Evolutionary conservation across 1,139 yeast genomes (phyloP), one percentile per base, ranked within the genome.

Genomic region (Kodamaea ohmeri): DNA sequence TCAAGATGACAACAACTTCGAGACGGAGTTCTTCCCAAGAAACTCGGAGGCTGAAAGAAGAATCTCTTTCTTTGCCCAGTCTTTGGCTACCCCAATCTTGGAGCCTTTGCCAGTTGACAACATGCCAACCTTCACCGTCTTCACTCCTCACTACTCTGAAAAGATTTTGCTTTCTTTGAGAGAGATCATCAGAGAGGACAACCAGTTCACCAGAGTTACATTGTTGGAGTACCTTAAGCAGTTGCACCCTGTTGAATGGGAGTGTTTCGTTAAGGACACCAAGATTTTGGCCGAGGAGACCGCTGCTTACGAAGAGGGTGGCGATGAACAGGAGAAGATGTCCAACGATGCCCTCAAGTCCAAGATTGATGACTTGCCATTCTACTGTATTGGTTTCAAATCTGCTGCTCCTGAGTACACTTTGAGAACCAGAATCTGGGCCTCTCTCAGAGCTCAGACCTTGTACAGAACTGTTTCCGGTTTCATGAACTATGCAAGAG

Each of bases 341-440:
- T 75, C 76, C 50, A 84, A 80, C 53, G 85, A 82, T 54, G 88
- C 73, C 73, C 76, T 86, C 62, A 87, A 87, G 70, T 79, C 86
- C 46, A 85, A 87, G 76, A 92, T 92, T 63, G 98, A 92, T 62
- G 98, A 92, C 60, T 76, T 92, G 63, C 98, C 98, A 51, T 92
- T 92, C 73, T 92, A 92, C 77, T 90, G 97, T 74, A 87, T 89
- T 66, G 98, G 98, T 75, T 92, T 92, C 85, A 92, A 92, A 71
- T 85, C 96, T 58, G 97, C 98, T 64, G 97, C 98, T 49, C 98
- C 98, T 39, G 98, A 92, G 68, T 92, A 92, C 67, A 92, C 97
- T 48, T 75, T 92, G 61, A 86, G 98, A 75, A 92, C 98, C 9
- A 83, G 98, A 76, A 92, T 92, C 57, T 92, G 98, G 98, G 98